phyloP scores from a whole-genome alignment of 1,284 basidiomycete genomes.

The Farysia itapuensis region DNA sequence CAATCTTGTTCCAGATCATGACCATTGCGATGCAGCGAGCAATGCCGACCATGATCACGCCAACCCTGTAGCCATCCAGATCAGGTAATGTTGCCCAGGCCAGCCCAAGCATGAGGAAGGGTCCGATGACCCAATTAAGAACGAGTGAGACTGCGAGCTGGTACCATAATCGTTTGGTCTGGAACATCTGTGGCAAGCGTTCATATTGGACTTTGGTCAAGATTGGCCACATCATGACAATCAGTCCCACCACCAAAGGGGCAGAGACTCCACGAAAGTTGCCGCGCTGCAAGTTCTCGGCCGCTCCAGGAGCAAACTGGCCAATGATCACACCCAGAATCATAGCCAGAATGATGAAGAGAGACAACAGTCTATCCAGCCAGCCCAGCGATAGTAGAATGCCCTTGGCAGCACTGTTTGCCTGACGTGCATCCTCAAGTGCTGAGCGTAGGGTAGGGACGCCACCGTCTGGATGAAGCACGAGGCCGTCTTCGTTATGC shows the following conservation, averaged over 20 bases:
- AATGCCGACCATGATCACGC: conserved; percentile 68
- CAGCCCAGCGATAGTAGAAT: conserved; percentile 59
- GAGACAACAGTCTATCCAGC: conserved; percentile 72
- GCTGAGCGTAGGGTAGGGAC: conserved; percentile 31
- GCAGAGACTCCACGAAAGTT: conserved; percentile 58
- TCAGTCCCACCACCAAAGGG: conserved; percentile 61
- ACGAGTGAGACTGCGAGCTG: conserved; percentile 73
- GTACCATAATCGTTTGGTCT: conserved; percentile 67
- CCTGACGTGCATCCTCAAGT: conserved; percentile 32
- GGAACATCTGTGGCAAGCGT: conserved; percentile 68
- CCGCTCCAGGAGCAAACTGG: conserved; percentile 51
- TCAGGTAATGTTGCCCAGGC: conserved; percentile 85
- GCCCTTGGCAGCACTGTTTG: conserved; percentile 27
- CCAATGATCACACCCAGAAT: conserved; percentile 77
- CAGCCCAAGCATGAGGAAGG: conserved; percentile 74
- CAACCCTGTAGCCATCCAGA: conserved; percentile 58
- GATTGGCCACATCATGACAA: conserved; percentile 90
- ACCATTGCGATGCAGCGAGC: conserved; percentile 63
- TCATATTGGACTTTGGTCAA: conserved; percentile 75
- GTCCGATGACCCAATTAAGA: conserved; percentile 80
- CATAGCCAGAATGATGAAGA: conserved; percentile 75
- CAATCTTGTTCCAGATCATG: conserved; percentile 69
- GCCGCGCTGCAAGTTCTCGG: conserved; percentile 46
- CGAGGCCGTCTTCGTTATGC: conserved; percentile 29
- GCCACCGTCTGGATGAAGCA: conserved; percentile 33